These are phyloP conservation scores for Jamesozyma gamospora DNA, from an alignment of 805 yeast genomes.

Conservation along the genomic window DNA sequence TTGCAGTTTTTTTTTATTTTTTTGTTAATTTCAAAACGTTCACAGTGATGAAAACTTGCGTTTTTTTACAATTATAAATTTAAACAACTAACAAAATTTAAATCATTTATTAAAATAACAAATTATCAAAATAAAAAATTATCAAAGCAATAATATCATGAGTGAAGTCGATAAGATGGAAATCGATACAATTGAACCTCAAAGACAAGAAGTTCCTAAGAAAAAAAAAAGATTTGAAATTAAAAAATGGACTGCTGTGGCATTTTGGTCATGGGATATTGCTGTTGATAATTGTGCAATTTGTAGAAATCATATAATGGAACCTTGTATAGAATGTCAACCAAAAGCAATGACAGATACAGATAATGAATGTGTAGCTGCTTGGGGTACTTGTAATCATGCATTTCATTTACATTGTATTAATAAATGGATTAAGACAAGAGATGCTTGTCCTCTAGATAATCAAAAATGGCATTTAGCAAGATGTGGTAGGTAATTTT, in stretches of 20 bases:
- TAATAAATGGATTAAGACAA: conserved; percentile 85
- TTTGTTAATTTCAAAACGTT: no score
- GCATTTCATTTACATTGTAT: conserved; percentile 98
- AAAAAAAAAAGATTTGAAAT: conserved; percentile 75
- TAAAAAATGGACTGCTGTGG: conserved; percentile 97
- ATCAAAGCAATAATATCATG: conserved; percentile 5
- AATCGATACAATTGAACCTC: conserved; percentile 13
- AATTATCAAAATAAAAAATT: neutral
- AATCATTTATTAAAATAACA: no score
- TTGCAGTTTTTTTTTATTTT: no score
- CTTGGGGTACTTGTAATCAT: conserved; percentile 96
- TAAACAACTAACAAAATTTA: no score
- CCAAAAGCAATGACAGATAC: conserved; percentile 57
- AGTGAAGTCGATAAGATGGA: conserved; percentile 21
- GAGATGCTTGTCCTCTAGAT: conserved; percentile 95
- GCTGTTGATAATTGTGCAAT: conserved; percentile 95
- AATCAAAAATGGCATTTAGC: conserved; percentile 78
- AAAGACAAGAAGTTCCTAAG: neutral
- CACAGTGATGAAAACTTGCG: no score
- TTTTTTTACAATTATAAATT: no score
- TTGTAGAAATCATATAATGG: conserved; percentile 97
- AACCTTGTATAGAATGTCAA: conserved; percentile 94
- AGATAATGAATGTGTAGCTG: conserved; percentile 78
- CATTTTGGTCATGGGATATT: conserved; percentile 99
- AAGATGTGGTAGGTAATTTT: conserved; percentile 57